Conservation (phyloP, 2,329 filamentous ascomycete species). For the Nannizziopsis barbatae region DNA sequence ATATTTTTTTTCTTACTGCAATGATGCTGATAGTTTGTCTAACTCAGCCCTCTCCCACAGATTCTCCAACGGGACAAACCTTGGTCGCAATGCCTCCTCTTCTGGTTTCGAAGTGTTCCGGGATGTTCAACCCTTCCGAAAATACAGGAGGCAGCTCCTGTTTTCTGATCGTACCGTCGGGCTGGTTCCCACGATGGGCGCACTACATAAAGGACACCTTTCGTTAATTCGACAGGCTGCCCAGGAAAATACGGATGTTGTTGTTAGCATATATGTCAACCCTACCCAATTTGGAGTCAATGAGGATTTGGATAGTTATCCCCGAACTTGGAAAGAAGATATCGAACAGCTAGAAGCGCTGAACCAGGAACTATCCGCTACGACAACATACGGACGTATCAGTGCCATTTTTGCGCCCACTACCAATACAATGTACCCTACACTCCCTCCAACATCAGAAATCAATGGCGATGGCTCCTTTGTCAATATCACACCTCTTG, state of each 20-base stretch:
- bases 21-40: slow-evolving; percentile 14
- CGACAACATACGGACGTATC: slow-evolving; percentile 50
- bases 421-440: slow-evolving; percentile 78
- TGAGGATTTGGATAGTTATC: slow-evolving; percentile 83
- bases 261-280: slow-evolving; percentile 91
- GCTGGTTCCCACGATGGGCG: slow-evolving; percentile 94
- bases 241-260: slow-evolving; percentile 69
- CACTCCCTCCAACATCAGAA: slow-evolving; percentile 59
- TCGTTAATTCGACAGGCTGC: slow-evolving; percentile 77
- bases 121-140: slow-evolving; percentile 58
- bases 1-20: slow-evolving; percentile 4
- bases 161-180: slow-evolving; percentile 62
- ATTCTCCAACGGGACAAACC: slow-evolving; percentile 2
- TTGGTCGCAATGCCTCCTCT: slow-evolving; percentile 18
- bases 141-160: slow-evolving; percentile 56
- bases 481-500: slow-evolving; percentile 78
- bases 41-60: slow-evolving; percentile 10
- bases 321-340: slow-evolving; percentile 77
- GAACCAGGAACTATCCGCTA: slow-evolving; percentile 53
- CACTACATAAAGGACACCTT: slow-evolving; percentile 83
- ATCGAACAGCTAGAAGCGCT: slow-evolving; percentile 54
- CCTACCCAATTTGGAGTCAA: slow-evolving; percentile 86
- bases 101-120: slow-evolving; percentile 50
- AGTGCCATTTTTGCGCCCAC: slow-evolving; percentile 78
- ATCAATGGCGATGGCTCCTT: slow-evolving; percentile 73